Evolutionary conservation across 2,329 filamentous ascomycete species (phyloP).

Genomic region (Amylocarpus encephaloides): DNA sequence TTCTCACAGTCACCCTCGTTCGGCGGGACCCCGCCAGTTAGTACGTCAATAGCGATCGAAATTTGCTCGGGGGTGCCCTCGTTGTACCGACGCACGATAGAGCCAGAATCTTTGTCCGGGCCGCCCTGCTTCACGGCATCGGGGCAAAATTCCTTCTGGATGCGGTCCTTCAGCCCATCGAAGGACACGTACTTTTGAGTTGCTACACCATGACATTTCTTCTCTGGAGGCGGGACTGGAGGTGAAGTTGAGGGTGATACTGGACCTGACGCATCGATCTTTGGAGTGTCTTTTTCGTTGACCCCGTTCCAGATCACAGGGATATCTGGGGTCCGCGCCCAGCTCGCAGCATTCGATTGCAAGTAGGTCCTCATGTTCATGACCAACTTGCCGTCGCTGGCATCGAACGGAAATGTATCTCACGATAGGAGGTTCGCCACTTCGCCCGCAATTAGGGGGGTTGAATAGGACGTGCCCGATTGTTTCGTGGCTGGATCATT

Average conservation of each 20-base stretch:
- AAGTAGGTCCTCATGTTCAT: neutral
- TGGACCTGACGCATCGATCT: neutral
- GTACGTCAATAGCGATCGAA: no score
- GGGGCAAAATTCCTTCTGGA: no score
- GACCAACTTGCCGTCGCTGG: neutral
- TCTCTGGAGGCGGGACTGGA: neutral
- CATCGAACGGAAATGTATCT: neutral
- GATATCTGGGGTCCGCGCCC: neutral
- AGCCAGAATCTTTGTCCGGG: neutral
- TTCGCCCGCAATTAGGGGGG: neutral
- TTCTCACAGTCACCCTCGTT: no score
- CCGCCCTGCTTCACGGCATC: constrained; percentile 2
- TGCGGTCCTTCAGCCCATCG: no score
- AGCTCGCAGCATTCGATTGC: neutral
- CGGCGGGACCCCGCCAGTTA: no score
- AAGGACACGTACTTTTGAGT: neutral
- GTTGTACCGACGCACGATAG: neutral
- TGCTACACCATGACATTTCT: neutral
- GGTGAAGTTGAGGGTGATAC: neutral
- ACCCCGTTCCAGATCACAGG: neutral
- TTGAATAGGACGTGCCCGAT: neutral
- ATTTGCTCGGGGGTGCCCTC: no score
- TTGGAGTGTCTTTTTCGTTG: neutral
- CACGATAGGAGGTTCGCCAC: neutral
- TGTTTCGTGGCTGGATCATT: neutral